phyloP scores from a whole-genome alignment of 2,329 filamentous ascomycete genomes.

The Neurospora sp. region DNA sequence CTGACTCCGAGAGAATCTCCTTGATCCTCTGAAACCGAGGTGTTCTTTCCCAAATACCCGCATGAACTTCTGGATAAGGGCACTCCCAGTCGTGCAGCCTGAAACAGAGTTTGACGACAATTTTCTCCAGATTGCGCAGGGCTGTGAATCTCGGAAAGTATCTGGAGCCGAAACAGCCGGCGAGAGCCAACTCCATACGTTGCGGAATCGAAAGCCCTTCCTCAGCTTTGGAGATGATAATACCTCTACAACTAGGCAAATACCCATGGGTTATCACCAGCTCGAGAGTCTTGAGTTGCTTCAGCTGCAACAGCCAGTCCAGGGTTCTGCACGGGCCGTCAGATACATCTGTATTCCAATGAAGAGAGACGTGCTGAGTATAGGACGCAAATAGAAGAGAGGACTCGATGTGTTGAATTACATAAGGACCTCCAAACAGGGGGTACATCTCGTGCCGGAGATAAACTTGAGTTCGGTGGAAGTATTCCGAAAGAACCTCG shows the following conservation, averaged over 20 bases:
- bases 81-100: too few species aligned
- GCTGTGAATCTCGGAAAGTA: background rate
- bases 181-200: fast-evolving
- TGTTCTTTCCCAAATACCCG: background rate
- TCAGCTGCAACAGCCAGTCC: background rate
- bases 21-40: background rate
- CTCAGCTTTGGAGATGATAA: too few species aligned
- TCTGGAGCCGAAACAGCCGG: fast-evolving
- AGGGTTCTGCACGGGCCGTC: too few species aligned
- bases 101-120: background rate
- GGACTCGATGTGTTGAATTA: too few species aligned
- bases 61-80: too few species aligned
- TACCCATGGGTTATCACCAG: background rate
- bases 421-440: too few species aligned
- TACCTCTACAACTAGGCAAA: too few species aligned
- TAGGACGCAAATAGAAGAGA: background rate
- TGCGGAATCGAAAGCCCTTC: too few species aligned
- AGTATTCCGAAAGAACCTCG: background rate
- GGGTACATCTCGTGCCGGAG: too few species aligned
- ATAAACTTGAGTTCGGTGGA: background rate
- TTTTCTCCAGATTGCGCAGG: background rate
- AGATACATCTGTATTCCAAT: too few species aligned
- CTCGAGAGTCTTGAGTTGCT: background rate
- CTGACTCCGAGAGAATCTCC: background rate
- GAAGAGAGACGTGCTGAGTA: background rate